Evolutionary conservation across 2,329 filamentous ascomycete genomes (phyloP), one percentile per base, ranked within the genome.

Genomic region (Alternaria triticimaculans): DNA sequence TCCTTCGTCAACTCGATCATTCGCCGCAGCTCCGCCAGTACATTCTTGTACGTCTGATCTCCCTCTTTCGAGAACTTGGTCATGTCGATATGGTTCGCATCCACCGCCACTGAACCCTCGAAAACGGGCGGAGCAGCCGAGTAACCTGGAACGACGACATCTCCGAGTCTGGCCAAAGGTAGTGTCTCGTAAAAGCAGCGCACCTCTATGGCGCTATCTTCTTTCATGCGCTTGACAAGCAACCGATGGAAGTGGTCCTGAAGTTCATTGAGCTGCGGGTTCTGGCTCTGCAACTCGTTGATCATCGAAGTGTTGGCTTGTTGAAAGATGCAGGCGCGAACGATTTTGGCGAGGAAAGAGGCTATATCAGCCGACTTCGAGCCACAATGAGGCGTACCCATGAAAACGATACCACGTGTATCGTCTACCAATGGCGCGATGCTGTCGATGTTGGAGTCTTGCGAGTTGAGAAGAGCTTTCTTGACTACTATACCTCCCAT

Each of bases 121-220:
- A 25, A 25, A 25, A 25, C 23, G 23, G 23, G 23, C 23, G 23
- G 41, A 11, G 9, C 41, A 4, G 41, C 43, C 43, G 43, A 45
- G 6, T 21, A 21, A 21, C 1, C 18, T 21, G 43, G 43, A 45
- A 45, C 43, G 1, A 45, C 2, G 18, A 45, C 2, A 6, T 25
- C 23, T 25, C 10, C 6, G 11, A 45, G 0, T 3, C 18, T 1
- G 20, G 43, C 0, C 3, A 21, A 21, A 4, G 18, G 43, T 0
- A 45, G 0, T 0, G 0, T 45, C 43, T 45, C 43, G 18, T 1
- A 45, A 2, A 45, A 45, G 43, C 43, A 45, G 43, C 18, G 3
- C 1, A 45, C 43, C 1, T 21, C 11, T 14, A 21, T 3, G 28
- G 28, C 28, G 2, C 2, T 12, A 30, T 30, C 28, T 28, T 5